A percentile compares a stretch with the other conserved stretches of the same genome.
These are phyloP conservation scores for Aspergillus candidus DNA, from an alignment of 2,329 filamentous ascomycete genomes.

Conservation along the genomic window DNA sequence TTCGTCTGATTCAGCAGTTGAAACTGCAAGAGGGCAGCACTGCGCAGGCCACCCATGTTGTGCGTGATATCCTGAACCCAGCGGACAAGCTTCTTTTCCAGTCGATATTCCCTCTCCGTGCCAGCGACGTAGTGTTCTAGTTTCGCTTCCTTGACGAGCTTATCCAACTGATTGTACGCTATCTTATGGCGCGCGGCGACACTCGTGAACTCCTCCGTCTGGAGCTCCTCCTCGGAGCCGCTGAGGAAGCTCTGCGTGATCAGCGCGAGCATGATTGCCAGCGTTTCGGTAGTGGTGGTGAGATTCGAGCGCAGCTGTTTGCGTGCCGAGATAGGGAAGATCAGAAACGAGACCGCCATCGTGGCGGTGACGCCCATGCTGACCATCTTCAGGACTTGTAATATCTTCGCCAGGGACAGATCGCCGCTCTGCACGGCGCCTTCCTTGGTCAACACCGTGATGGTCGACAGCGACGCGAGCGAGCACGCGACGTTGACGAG, in stretches of 20 bases:
- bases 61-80: constrained; percentile 81
- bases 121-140: constrained; percentile 82
- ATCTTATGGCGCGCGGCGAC: constrained; percentile 60
- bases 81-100: constrained; percentile 74
- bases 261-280: constrained; percentile 73
- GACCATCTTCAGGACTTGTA: constrained; percentile 77
- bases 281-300: constrained; percentile 64
- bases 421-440: constrained; percentile 76
- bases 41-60: constrained; percentile 82
- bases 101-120: constrained; percentile 67
- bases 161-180: constrained; percentile 64
- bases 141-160: constrained; percentile 76
- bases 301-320: constrained; percentile 67
- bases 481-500: constrained; percentile 81
- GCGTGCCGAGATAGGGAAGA: constrained; percentile 74
- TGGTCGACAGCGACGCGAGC: constrained; percentile 78
- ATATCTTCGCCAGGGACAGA: constrained; percentile 74
- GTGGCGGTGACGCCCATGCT: constrained; percentile 68
- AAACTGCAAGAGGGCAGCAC: constrained; percentile 85
- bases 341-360: constrained; percentile 65
- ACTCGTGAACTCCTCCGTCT: constrained; percentile 58
- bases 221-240: constrained; percentile 72
- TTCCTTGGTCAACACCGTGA: constrained; percentile 86
- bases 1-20: constrained; percentile 64
- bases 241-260: constrained; percentile 80